Evolutionary conservation across 176 grass and related monocot species (phyloP), one percentile per base, ranked within the genome.

Genomic region (Oryza glumipatula): DNA sequence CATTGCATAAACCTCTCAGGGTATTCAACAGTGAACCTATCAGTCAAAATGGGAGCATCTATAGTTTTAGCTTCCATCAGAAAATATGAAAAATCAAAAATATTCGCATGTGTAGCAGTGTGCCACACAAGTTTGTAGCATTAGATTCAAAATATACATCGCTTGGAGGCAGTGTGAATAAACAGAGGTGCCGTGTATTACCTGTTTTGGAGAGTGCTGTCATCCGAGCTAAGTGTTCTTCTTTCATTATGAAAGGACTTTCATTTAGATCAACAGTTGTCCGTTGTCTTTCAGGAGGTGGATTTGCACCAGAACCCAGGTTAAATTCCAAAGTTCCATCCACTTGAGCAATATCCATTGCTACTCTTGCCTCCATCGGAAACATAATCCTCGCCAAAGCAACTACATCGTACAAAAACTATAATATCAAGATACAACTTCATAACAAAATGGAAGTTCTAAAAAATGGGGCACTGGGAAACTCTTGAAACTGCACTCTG

Each of bases 341-440:
- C 36, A 94, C 94, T 73, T 96, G 88, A 73, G 94, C 97, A 91
- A 96, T 89, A 68, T 96, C 90, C 92, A 92, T 99, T 3, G 94
- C 94, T 67, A 96, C 60, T 84, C 23, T 93, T 82, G 96, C 89
- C 79, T 99, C 90, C 80, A 64, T 86, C 11, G 97, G 94, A 81
- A 99, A 99, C 67, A 99, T 23, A 73, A 99, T 80, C 47, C 76
- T 96, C 3, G 94, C 97, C 72, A 99, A 83, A 86, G 91, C 94
- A 91, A 99, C 97, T 99, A 76, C 63, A 88, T 74, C 46, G 51
- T 54, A 83, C 79, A 80, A 69, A 67, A 78, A 80, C 9, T 49
- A n/a, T 51, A 26, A 63, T 61, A 32, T 64, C 47, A 75, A 52
- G 14, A 19, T 22, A 44, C 13, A 81, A 70, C 1, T 72, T 52